Base-by-base conservation (phyloP, 495 filamentous ascomycete species). In the Entonaema liquescens region DNA sequence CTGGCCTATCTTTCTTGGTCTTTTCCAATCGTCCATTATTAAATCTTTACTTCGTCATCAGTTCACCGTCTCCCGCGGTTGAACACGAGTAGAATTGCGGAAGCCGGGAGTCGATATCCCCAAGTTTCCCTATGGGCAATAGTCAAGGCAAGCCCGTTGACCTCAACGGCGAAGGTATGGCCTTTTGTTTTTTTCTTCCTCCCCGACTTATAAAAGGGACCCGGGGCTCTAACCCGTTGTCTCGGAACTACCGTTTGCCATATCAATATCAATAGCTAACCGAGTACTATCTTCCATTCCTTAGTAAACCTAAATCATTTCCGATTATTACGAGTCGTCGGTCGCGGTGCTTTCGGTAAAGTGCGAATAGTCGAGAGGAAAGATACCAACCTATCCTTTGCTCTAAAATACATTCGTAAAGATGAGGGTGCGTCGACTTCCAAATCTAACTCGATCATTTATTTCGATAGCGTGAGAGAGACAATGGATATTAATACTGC, bases 351-450 rank as follows among this genome's bases (percentile, higher is more conserved):
- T 19, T 99, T 99, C 80, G 95, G 95, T 67, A 99, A 99, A 79
- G 95, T 99, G 65, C 91, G 95, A 65, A 99, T 99, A 73, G 95
- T 99, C 73, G 95, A 99, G 83, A 87, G 94, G 68, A 99, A 98
- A 79, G 95, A 99, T 78, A 96, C 95, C 1, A 90, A 90, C 50
- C 56, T 89, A 77, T 94, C 94, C 7, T 99, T 99, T 78, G 95
- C 95, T 4, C 84, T 99, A 49, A 99, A 98, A 77, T 98, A 99
- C 79, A 98, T 99, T 58, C 90, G 95, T 47, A 98, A 98, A 87
- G 95, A 99, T 91, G 95, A 99, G 87, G 92, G 94, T 96, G 74
- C 59, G 90, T 80, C 62, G 25, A 23, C 36, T 29, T 58, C 38
- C 28, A 13, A 59, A 62, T 50, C 5, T 36, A n/a, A 33, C 4